Base-by-base conservation (phyloP, 176 grass and related monocot genomes). In the Avena sativa region DNA sequence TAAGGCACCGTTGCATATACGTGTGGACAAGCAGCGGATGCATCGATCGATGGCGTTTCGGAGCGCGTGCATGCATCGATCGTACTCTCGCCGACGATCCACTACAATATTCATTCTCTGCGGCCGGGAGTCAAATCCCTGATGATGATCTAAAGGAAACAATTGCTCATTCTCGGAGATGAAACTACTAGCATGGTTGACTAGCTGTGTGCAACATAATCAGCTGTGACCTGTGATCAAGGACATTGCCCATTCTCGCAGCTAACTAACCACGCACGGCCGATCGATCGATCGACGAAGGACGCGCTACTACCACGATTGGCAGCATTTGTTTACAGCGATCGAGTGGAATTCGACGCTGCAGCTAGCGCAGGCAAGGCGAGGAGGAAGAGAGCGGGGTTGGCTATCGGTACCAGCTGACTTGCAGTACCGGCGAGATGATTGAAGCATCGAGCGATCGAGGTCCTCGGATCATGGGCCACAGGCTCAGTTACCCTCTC, bases 391-490 rank as follows among this genome's bases (percentile, higher is more conserved):
- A 25, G 51, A 58, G 17, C 15, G 60, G 46, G 9, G 61, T 8
- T 64, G 57, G 79, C 68, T 12, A 74, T 75, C 89, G 71, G 59
- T 12, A 74, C 68, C 85, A 57, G 81, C 73, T 76, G 73, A 76
- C 73, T 76, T 53, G 48, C 72, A 16, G 81, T 59, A 20, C 81
- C 28, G 20, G 28, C 61, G 60, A 60, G 62, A 63, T 71, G 69
- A 76, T 43, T 36, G 40, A 43, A 43, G 70, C 34, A 67, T 38
- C 30, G 81, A 19, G 25, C 43, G 58, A 32, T 49, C 13, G 52
- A 2, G 46, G 57, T 86, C 30, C 90, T 92, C 55, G 90, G 90
- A 92, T 92, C 90, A 89, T 92, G 90, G 65, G 83, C 86, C 90
- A 57, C 61, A 65, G 5, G 12, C 62, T 28, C 10, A 28, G 61